phyloP scores from a whole-genome alignment of 306 rosid species.

The Rosa rugosa region DNA sequence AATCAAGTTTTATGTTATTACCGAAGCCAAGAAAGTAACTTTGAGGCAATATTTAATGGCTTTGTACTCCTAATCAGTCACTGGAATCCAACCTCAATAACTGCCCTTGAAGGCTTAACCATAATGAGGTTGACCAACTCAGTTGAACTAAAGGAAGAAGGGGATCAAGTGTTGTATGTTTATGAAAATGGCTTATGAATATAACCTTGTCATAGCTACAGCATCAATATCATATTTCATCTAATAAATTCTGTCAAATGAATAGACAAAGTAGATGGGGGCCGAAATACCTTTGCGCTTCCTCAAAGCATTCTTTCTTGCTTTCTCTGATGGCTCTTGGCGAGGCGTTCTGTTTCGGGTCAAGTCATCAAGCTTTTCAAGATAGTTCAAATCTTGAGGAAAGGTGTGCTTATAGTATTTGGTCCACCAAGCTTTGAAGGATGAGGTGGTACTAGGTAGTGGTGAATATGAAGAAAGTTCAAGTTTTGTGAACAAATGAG shows the following conservation, averaged over 20 bases:
- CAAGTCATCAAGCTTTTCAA: not conserved
- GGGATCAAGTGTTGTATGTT: not conserved
- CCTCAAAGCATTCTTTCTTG: not conserved
- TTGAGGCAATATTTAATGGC: not conserved
- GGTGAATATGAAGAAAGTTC: not conserved
- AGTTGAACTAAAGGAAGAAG: not conserved
- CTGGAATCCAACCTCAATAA: not conserved
- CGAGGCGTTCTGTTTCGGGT: not conserved
- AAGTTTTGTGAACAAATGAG: constrained; percentile 5
- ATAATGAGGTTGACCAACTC: constrained; percentile 7
- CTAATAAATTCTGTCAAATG: not conserved
- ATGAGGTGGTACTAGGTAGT: constrained; percentile 7
- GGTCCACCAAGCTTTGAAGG: constrained; percentile 12
- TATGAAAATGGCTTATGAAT: not conserved
- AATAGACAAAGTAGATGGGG: not conserved
- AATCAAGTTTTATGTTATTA: not conserved
- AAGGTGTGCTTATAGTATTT: not conserved
- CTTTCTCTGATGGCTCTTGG: not conserved
- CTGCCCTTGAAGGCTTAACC: not conserved
- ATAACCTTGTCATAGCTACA: not conserved
- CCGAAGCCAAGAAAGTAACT: not conserved
- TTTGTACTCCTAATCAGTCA: not conserved
- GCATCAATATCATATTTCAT: not conserved
- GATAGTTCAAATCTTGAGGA: not conserved
- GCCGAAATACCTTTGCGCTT: constrained; percentile 3